Conservation (phyloP, 2,329 filamentous ascomycete species). For the Botryosphaeria dothidea region DNA sequence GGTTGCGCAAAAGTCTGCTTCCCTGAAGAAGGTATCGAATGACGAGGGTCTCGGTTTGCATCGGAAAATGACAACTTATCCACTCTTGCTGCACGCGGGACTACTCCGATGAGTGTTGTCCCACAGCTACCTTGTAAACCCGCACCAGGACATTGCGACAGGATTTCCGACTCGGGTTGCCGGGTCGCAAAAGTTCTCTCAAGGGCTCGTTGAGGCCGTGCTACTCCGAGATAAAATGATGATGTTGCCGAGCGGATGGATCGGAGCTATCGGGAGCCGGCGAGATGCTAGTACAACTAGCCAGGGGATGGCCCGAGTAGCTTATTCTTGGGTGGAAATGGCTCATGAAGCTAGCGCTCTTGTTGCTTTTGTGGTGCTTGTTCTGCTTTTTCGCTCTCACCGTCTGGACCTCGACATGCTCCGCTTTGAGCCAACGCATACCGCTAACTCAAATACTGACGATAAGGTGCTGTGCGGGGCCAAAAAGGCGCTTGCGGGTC, state of each 20-base stretch:
- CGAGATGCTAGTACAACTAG: background rate
- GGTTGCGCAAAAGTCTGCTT: no score
- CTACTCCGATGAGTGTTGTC: no score
- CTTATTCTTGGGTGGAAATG: background rate
- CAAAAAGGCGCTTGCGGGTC: background rate
- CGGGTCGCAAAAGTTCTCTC: no score
- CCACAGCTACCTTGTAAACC: no score
- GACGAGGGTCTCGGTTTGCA: no score
- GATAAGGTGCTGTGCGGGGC: background rate
- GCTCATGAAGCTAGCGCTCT: background rate
- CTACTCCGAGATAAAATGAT: no score
- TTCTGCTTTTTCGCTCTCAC: background rate
- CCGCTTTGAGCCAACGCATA: background rate
- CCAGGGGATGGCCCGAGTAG: background rate
- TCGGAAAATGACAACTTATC: no score
- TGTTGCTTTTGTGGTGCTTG: background rate
- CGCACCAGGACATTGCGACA: no score
- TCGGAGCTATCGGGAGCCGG: background rate
- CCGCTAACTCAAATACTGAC: background rate
- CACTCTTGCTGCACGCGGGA: no score
- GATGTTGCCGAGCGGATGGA: background rate
- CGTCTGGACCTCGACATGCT: background rate
- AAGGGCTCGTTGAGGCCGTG: no score
- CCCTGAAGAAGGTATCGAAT: no score
- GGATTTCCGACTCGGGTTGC: no score